Conservation (phyloP, 306 rosid species). For the Gillenia trifoliata region DNA sequence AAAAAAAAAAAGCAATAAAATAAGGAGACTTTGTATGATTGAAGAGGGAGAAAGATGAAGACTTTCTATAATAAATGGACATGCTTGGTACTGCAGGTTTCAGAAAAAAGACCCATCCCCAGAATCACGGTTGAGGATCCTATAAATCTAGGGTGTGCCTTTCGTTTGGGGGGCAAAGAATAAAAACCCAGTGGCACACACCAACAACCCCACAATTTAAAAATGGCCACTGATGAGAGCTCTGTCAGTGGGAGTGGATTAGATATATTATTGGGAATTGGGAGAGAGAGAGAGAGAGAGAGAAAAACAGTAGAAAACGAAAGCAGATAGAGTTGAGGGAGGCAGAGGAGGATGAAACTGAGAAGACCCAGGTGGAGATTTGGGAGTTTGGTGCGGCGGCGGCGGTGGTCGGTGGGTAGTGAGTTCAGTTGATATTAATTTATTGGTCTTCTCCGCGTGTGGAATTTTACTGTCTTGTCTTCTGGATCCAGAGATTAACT, state of each 20-base stretch:
- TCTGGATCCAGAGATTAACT: constrained; percentile 22
- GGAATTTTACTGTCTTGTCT: constrained; percentile 17
- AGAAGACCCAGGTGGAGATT: constrained; percentile 21
- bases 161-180: constrained; percentile 51
- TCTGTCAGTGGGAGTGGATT: constrained; percentile 37
- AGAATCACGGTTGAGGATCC: constrained; percentile 40
- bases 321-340: not conserved
- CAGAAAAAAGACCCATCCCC: constrained; percentile 49
- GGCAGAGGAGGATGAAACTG: constrained; percentile 16
- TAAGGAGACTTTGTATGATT: not conserved
- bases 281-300: not conserved
- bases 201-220: constrained; percentile 38
- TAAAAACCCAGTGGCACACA: constrained; percentile 44
- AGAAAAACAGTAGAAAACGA: not conserved
- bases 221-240: constrained; percentile 6
- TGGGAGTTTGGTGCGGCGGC: constrained; percentile 27
- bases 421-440: not conserved
- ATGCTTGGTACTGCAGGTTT: constrained; percentile 21
- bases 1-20: not conserved
- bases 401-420: not conserved
- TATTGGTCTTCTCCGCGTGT: constrained; percentile 31
- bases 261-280: not conserved
- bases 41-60: not conserved
- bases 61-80: constrained; percentile 6
- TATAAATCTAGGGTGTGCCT: constrained; percentile 38